These are phyloP conservation scores for Podospora appendiculata DNA, from an alignment of 495 filamentous ascomycete species.

Conservation along the genomic window DNA sequence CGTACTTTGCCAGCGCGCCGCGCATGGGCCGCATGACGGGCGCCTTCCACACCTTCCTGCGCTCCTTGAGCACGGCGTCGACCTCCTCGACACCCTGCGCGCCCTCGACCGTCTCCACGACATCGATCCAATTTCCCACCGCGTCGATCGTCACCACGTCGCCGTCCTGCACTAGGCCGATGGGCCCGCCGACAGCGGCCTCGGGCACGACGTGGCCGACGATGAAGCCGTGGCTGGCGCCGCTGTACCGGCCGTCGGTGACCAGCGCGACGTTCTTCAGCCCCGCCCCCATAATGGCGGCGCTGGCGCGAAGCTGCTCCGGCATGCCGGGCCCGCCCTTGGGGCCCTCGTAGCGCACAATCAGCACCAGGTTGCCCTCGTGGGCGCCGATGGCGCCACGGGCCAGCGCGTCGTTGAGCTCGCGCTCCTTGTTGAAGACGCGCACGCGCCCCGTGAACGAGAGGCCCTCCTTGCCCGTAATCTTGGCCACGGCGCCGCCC, in stretches of 20 bases:
- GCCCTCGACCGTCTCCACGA: conserved; percentile 4
- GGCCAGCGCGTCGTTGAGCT: conserved; percentile 68
- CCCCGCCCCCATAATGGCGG: conserved; percentile 87
- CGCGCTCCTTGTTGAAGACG: conserved; percentile 86
- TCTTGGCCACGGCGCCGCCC: conserved; percentile 91
- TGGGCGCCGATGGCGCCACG: conserved; percentile 61
- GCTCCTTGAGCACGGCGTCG: conserved; percentile 61
- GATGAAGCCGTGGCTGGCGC: conserved; percentile 91
- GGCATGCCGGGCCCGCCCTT: conserved; percentile 97
- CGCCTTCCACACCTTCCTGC: conserved; percentile 64
- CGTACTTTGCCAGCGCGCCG: conserved; percentile 89
- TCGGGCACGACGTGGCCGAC: conserved; percentile 93
- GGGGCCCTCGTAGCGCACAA: conserved; percentile 93
- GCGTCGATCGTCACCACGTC: conserved; percentile 86
- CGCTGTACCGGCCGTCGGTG: conserved; percentile 87
- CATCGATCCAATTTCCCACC: conserved; percentile 64
- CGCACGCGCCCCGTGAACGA: conserved; percentile 73
- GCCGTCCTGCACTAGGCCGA: conserved; percentile 71
- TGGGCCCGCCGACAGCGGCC: conserved; percentile 73
- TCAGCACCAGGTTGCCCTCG: conserved; percentile 69
- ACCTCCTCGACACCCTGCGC: conserved; percentile 8
- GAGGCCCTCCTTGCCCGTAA: conserved; percentile 91
- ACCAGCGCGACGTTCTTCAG: conserved; percentile 85
- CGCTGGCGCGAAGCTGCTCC: conserved; percentile 86
- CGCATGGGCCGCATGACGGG: conserved; percentile 70